Base-by-base conservation (phyloP, 176 grass and related monocot species). In the Carex littledalei region DNA sequence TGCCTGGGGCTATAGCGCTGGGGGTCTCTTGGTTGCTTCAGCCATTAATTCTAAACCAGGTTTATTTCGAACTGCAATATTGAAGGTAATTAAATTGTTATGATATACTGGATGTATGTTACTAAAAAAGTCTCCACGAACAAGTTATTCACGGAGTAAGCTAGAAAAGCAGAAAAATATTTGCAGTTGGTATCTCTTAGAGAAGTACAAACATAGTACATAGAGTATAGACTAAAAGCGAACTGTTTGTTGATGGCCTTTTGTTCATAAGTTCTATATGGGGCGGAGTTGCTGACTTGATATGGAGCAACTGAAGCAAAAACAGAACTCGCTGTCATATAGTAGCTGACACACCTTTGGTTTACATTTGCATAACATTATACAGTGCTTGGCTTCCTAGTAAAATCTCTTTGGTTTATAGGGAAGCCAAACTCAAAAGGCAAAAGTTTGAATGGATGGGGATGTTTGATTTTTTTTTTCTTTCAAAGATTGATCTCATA, bases 1-100 rank as follows among this genome's bases (percentile, higher is more conserved):
- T 86, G 93, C 87, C 78, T 98, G 95, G 93, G 95, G 95, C 88
- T 94, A 94, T 83, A 95, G 95, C 87, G 89, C 91, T 41, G 95
- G 95, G 41, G 95, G 93, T 41, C 93, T 98, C 86, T 83, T 98
- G 83, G 89, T 98, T 60, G 93, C 93, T 84, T 94, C 96, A 2
- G 96, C 96, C 81, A 92, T 98, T 81, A 98, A 98, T 86, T 63
- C 41, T 78, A 87, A 79, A n/a, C 96, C 91, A 82, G 82, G 91
- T 86, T 94, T 98, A 87, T 98, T 98, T 72, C 59, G 89, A 61
- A 90, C 93, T 57, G 90, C 89, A 81, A 84, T 95, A 89, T 90
- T 98, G 59, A 98, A 98, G 91, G 93, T 98, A 92, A 45, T 24
- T n/a, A 3, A 74, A 52, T 32, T 55, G 1, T 56, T 78, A 57